Evolutionary conservation across 768 basidiomycete genomes (phyloP), one percentile per base, ranked within the genome.

Genomic region (Collybia nuda): DNA sequence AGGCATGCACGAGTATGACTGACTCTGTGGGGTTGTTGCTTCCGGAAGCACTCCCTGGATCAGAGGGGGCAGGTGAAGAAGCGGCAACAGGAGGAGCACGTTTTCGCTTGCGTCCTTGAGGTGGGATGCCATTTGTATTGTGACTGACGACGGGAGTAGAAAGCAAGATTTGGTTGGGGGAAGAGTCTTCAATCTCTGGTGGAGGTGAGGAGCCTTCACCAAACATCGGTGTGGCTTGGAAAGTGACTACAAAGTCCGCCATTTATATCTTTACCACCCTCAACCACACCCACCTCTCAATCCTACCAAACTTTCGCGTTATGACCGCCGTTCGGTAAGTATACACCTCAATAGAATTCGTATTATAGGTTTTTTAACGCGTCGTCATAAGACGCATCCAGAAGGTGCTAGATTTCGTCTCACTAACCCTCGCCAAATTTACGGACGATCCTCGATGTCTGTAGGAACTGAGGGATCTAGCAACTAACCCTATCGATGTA

Each of bases 381-480:
- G 26, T 47, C 49, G 14, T 47, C 44, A 54, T 28, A 58, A 90
- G 89, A 53, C 87, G 89, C 44, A 85, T 92, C 22, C 86, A 88
- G 60, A 88, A 84, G 75, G 89, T 88, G 58, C 26, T 9, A 32
- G n/a, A 3, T 35, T 35, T 47, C 2, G 37, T 37, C 35, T 32
- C 38, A 40, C 28, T 49, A 5, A 43, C 26, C 36, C n/a, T 40
- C 39, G 17, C 19, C 47, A 14, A 38, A 26, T 44, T 38, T 6
- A 19, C 42, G 23, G 22, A 35, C 19, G 22, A 47, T 38, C 38
- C 50, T 26, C 56, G 55, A 37, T 28, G 47, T 40, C 22, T 40
- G 23, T 53, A 93, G 90, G 90, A 93, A 75, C 66, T 91, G 37
- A 67, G 57, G 49, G 81, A 85, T 57, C 73, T 93, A 53, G 70